Conservation (phyloP, 1,284 basidiomycete genomes). For the Cutaneotrichosporon daszewskae region DNA sequence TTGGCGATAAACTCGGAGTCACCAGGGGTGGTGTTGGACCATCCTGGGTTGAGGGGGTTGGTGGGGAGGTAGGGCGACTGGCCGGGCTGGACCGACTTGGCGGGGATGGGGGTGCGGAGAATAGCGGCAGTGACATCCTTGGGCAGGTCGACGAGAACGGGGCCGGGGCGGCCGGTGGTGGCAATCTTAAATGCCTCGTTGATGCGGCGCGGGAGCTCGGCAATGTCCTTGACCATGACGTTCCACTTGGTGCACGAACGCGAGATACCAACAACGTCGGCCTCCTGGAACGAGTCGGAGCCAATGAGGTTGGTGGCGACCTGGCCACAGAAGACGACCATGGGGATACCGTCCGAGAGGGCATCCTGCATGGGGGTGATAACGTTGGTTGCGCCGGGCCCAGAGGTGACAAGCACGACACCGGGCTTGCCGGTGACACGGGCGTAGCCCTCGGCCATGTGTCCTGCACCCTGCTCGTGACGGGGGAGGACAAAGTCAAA, state of each 20-base stretch:
- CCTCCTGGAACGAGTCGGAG: conserved; percentile 97
- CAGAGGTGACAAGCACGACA: conserved; percentile 95
- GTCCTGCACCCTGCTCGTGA: conserved; percentile 96
- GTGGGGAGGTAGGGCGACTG: conserved; percentile 68
- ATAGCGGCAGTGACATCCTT: conserved; percentile 96
- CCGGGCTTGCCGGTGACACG: conserved; percentile 96
- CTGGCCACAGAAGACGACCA: conserved; percentile 95
- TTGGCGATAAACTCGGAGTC: conserved; percentile 67
- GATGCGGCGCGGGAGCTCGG: conserved; percentile 88
- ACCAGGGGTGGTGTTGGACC: conserved; percentile 55
- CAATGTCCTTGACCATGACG: conserved; percentile 97
- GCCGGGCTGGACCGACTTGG: conserved; percentile 81
- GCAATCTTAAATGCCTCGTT: conserved; percentile 99
- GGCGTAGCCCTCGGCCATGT: conserved; percentile 98
- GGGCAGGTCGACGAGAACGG: conserved; percentile 93
- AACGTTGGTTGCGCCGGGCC: conserved; percentile 96
- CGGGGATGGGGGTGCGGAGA: conserved; percentile 77
- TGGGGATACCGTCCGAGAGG: conserved; percentile 85
- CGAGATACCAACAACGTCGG: conserved; percentile 93
- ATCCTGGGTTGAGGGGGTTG: conserved; percentile 56
- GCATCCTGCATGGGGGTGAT: conserved; percentile 98
- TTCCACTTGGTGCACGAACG: conserved; percentile 99
- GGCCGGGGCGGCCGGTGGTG: conserved; percentile 90
- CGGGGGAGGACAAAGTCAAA: conserved; percentile 94
- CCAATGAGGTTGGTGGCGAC: conserved; percentile 97